These are phyloP conservation scores for Epichloe scottii DNA, from an alignment of 2,329 filamentous ascomycete genomes.

Conservation along the genomic window DNA sequence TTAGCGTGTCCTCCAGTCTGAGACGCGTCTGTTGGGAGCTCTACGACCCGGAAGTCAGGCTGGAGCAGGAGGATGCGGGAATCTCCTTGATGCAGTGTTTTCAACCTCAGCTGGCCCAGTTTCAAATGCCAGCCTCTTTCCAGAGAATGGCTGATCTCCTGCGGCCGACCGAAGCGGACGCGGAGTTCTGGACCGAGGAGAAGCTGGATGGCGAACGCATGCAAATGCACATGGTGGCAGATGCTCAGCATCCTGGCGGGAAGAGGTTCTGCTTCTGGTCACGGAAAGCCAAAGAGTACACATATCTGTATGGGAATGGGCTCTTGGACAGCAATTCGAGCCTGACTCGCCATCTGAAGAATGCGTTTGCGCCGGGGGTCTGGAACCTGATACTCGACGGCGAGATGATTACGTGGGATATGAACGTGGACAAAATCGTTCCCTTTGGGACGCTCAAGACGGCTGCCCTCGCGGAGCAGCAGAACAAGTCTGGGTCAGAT, in stretches of 20 bases:
- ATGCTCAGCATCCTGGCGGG: slow-evolving; percentile 55
- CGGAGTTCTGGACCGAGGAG: slow-evolving; percentile 91
- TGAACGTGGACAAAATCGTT: slow-evolving; percentile 69
- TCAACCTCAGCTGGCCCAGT: slow-evolving; percentile 88
- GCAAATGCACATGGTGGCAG: slow-evolving; percentile 83
- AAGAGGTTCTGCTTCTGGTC: slow-evolving; percentile 82
- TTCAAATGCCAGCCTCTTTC: slow-evolving; percentile 68
- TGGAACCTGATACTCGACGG: slow-evolving; percentile 85
- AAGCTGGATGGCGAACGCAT: slow-evolving; percentile 95
- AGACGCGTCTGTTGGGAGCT: slow-evolving; percentile 92
- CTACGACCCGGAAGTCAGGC: slow-evolving; percentile 55
- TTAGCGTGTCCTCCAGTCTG: slow-evolving; percentile 83
- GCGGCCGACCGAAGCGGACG: slow-evolving; percentile 54
- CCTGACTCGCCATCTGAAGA: slow-evolving; percentile 65
- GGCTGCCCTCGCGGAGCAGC: slow-evolving; percentile 68
- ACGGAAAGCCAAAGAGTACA: slow-evolving; percentile 90
- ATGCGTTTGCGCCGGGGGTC: slow-evolving; percentile 66
- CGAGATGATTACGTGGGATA: slow-evolving; percentile 98
- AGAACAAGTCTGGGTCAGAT: slow-evolving; percentile 44
- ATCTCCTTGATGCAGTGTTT: slow-evolving; percentile 88
- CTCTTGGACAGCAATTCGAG: slow-evolving; percentile 64
- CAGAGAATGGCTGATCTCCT: slow-evolving; percentile 63
- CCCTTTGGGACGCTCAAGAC: slow-evolving; percentile 90
- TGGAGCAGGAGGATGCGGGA: slow-evolving; percentile 63
- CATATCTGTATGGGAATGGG: slow-evolving; percentile 76